Conservation (phyloP, 1,284 basidiomycete genomes). For the Takashimella tepidaria region DNA sequence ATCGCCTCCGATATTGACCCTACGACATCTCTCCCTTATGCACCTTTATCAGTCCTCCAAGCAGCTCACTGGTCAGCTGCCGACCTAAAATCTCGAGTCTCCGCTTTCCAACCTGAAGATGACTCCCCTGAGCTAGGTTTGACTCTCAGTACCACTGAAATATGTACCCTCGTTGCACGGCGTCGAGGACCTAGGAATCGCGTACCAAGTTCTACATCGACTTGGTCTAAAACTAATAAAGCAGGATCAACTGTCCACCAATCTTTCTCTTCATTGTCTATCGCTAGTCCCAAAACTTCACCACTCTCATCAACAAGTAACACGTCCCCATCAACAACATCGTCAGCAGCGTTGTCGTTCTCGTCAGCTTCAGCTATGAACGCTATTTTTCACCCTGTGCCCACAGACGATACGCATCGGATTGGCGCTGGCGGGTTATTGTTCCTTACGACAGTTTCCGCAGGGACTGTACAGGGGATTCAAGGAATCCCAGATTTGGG, state of each 20-base stretch:
- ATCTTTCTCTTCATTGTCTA: conserved; percentile 19
- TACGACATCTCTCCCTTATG: conserved; percentile 62
- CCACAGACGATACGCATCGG: conserved; percentile 67
- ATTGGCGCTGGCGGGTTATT: conserved; percentile 66
- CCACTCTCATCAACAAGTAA: background rate
- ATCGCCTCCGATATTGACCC: conserved; percentile 70
- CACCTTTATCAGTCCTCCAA: conserved; percentile 63
- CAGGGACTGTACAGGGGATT: conserved; percentile 13
- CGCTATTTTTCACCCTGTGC: conserved; percentile 61
- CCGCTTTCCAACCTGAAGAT: conserved; percentile 18
- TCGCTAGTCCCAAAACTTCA: background rate
- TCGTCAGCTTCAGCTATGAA: too few relatives aligned
- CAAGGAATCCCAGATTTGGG: conserved; percentile 40
- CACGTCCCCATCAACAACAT: conserved; percentile 4
- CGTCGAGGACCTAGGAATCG: conserved; percentile 12
- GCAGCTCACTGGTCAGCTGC: conserved; percentile 64
- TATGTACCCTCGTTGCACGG: conserved; percentile 20
- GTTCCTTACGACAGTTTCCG: conserved; percentile 37
- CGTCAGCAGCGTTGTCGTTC: too few relatives aligned
- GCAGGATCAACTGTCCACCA: background rate
- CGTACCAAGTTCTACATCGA: conserved; percentile 10
- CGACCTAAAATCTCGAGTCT: conserved; percentile 35
- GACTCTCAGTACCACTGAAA: conserved; percentile 27
- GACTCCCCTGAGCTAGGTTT: conserved; percentile 35
- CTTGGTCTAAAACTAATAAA: background rate